Evolutionary conservation across 1,139 yeast species (phyloP).

Genomic region (Arxiozyma heterogenica): DNA sequence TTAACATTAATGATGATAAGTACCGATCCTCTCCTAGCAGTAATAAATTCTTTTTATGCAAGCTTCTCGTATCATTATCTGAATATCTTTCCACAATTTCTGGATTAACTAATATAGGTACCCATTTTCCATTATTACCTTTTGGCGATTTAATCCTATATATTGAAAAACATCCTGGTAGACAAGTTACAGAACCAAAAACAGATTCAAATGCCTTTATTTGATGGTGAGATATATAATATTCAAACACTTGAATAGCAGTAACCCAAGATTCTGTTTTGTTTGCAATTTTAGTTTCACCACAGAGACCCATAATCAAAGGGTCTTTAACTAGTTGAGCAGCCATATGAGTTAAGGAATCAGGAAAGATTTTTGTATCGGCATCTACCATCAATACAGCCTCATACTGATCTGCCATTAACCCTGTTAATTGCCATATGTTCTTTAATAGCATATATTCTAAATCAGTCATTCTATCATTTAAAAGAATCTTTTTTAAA

Average conservation of each 20-base stretch:
- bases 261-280: slow-evolving; percentile 86
- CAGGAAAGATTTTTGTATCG: slow-evolving; percentile 87
- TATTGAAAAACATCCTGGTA: slow-evolving; percentile 97
- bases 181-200: slow-evolving; percentile 93
- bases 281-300: slow-evolving; percentile 91
- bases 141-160: slow-evolving; percentile 92
- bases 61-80: slow-evolving; percentile 77
- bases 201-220: slow-evolving; percentile 94
- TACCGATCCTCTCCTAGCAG: slow-evolving; percentile 91
- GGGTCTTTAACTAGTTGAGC: slow-evolving; percentile 92
- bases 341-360: slow-evolving; percentile 83
- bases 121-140: slow-evolving; percentile 88
- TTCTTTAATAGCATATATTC: slow-evolving; percentile 73
- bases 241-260: slow-evolving; percentile 91
- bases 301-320: slow-evolving; percentile 87
- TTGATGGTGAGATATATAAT: slow-evolving; percentile 92
- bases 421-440: slow-evolving; percentile 81
- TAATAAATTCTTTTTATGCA: slow-evolving; percentile 82
- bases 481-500: slow-evolving; percentile 81
- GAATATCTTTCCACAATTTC: slow-evolving; percentile 93
- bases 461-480: slow-evolving; percentile 93
- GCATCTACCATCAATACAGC: slow-evolving; percentile 93
- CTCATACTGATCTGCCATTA: slow-evolving; percentile 83
- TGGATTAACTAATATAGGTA: slow-evolving; percentile 90
- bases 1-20: slow-evolving; percentile 79